These are phyloP conservation scores for Pistacia atlantica DNA, from an alignment of 345 rosid genomes.

Conservation along the genomic window DNA sequence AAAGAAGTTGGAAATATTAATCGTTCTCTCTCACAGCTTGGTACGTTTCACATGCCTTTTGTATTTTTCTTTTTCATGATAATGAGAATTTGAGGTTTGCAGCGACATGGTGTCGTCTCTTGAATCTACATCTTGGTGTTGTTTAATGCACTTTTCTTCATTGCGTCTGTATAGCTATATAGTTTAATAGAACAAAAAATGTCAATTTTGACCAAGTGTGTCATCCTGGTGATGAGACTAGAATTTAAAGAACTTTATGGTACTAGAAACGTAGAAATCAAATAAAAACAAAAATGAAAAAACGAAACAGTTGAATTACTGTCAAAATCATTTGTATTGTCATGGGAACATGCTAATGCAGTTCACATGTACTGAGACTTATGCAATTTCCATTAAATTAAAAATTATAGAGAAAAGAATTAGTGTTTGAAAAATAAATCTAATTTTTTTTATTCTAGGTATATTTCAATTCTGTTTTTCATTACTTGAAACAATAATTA, in stretches of 20 bases:
- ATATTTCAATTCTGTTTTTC: not conserved
- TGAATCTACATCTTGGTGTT: not conserved
- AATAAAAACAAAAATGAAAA: not conserved
- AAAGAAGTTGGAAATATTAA: constrained; percentile 99
- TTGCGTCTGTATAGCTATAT: not conserved
- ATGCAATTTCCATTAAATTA: not conserved
- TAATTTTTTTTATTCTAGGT: not conserved
- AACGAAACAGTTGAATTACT: not conserved
- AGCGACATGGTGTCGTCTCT: not conserved
- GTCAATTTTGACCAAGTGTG: not conserved
- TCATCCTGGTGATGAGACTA: not conserved
- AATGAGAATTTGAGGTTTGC: constrained; percentile 1
- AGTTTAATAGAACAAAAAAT: not conserved
- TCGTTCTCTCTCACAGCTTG: constrained; percentile 98
- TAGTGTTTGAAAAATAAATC: not conserved
- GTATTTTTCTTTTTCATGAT: not conserved
- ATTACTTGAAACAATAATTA: not conserved
- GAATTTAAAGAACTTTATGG: not conserved
- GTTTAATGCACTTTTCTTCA: not conserved
- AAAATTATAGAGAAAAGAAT: not conserved
- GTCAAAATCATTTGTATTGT: too few species aligned
- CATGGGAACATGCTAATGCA: not conserved
- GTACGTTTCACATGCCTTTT: constrained; percentile 43
- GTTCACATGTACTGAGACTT: not conserved
- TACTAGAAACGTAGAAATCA: not conserved